phyloP scores from a whole-genome alignment of 1,139 yeast species.

The Geotrichum candidum region DNA sequence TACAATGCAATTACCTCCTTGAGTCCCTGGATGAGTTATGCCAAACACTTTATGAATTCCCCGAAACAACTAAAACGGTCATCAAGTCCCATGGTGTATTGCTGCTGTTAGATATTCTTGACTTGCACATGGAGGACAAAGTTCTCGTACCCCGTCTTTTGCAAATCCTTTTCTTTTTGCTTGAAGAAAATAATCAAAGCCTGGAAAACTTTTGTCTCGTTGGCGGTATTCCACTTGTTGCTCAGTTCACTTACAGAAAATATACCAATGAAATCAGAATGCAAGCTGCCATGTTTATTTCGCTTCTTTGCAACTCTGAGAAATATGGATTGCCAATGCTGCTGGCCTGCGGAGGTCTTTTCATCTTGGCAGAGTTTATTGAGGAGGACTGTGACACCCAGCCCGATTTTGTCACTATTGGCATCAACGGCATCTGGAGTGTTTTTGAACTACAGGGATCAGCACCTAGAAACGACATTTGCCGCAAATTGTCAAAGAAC shows the following conservation, averaged over 20 bases:
- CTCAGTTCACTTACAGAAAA: conserved; percentile 41
- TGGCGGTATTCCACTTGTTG: conserved; percentile 53
- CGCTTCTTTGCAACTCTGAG: conserved; percentile 36
- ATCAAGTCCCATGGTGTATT: conserved; percentile 48
- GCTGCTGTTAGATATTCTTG: conserved; percentile 46
- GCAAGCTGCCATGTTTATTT: conserved; percentile 44
- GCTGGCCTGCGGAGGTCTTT: conserved; percentile 53
- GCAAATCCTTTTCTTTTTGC: conserved; percentile 40
- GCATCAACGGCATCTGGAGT: conserved; percentile 43
- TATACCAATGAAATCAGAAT: conserved; percentile 39
- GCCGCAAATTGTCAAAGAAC: conserved; percentile 48
- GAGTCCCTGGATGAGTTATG: conserved; percentile 6
- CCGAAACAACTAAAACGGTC: conserved; percentile 28
- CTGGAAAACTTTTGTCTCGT: conserved; percentile 50
- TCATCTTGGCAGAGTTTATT: conserved; percentile 46
- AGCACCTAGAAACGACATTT: conserved; percentile 48
- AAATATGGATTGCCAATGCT: conserved; percentile 45
- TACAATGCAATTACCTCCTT: conserved; percentile 5
- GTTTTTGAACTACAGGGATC: conserved; percentile 42
- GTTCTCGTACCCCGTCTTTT: conserved; percentile 39
- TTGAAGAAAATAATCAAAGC: conserved; percentile 37
- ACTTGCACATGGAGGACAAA: conserved; percentile 22
- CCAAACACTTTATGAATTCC: conserved; percentile 16
- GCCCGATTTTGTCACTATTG: conserved; percentile 44
- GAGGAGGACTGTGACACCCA: conserved; percentile 49